Evolutionary conservation across 1,284 basidiomycete genomes (phyloP), one percentile per base, ranked within the genome.

Genomic region (Leccinum solheimii): DNA sequence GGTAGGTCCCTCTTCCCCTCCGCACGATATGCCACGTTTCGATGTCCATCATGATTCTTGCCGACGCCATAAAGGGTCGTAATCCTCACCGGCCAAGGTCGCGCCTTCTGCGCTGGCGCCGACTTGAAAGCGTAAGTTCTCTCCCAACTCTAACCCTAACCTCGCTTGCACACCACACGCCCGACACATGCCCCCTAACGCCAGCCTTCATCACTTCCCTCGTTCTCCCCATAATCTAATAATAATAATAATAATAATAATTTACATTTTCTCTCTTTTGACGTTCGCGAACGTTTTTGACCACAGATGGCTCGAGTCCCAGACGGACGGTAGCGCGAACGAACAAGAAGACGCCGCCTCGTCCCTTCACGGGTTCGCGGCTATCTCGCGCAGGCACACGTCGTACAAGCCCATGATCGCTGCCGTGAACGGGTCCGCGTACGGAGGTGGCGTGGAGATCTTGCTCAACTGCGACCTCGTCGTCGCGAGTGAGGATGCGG

Each of bases 381-480:
- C 87, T 13, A 76, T 95, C 57, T 91, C 91, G 4, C 84, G 88
- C 34, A 81, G 92, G 2, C 81, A 83, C 56, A 71, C 72, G 3
- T 85, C 83, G 9, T 80, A 77, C 61, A 95, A 95, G 71, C 91
- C 92, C 8, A 84, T 94, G 64, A 90, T 95, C 56, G 91, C 91
- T 19, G 92, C 93, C 3, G 88, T 95, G 1, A 87, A 90, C 66
- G 93, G 93, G 13, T 82, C 86, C 32, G 87, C 90, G 3, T 89
- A 88, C 65, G 94, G 93, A 13, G 94, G 93, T 5, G 94, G 92
- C 1, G 80, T 86, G 49, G 93, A 95, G 72, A 84, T 94, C 56
- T 66, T 92, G 1, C 72, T 94, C 9, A 95, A 95, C 66, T 94
- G 91, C 66, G 93, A 95, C 71, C 72, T 95, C 27, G 90, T 94